Evolutionary conservation across 257 asterid species (phyloP), one percentile per base, ranked within the genome.

Genomic region (Solanum medicagineum): DNA sequence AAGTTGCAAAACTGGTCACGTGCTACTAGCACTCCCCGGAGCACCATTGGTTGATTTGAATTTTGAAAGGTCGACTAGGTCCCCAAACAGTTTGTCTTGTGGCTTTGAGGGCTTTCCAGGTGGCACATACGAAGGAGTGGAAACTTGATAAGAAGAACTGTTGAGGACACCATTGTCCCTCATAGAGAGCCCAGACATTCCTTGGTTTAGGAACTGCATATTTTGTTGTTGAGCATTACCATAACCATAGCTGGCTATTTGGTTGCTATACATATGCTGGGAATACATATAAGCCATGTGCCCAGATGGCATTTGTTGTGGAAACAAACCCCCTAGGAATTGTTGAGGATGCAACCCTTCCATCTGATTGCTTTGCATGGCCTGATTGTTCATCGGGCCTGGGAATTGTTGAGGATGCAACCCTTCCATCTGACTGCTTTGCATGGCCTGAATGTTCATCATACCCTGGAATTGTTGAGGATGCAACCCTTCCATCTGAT

Each of bases 261-360:
- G 98, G 89, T 89, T 85, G 80, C 89, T 89, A 81, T 95, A 94
- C 92, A 91, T 90, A 84, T 91, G 98, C 53, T 93, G 98, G 80
- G 93, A 90, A 89, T 95, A 93, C 95, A 92, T 92, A 66, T 90
- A 90, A 73, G 92, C 95, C 98, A 96, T 91, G 75, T 89, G 98
- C 11, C 91, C 91, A 22, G 92, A 17, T 66, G 92, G 97, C 93
- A 91, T 87, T 42, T 89, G 92, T 86, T 93, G 98, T 85, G 98
- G 95, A 91, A 89, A 91, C 93, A 93, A 90, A 68, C 89, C 93
- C 83, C 53, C 81, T 13, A 84, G 90, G 69, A 87, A 55, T 57
- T 77, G 88, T 59, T 70, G 90, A 68, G 93, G 89, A 83, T 93
- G 92, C 86, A 88, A 17, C 22, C 93, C 93, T 20, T 53, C 80